phyloP scores from a whole-genome alignment of 495 filamentous ascomycete species.

The Hypoxylon perforatum region DNA sequence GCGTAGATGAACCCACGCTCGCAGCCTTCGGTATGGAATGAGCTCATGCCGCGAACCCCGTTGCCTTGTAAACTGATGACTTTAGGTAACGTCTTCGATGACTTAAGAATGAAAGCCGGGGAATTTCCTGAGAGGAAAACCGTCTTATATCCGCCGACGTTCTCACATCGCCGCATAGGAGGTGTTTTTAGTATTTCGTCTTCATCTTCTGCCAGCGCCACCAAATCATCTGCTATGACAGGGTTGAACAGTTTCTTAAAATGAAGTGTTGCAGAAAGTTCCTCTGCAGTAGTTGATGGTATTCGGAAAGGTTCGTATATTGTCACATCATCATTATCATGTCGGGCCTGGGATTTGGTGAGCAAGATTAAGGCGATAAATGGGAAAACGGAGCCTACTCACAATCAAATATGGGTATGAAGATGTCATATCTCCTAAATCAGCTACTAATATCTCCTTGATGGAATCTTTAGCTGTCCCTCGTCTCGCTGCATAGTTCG shows the following conservation, averaged over 20 bases:
- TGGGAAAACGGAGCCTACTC: slow-evolving; percentile 42
- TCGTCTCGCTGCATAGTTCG: slow-evolving; percentile 73
- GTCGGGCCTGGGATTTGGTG: slow-evolving; percentile 70
- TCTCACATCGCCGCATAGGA: slow-evolving; percentile 69
- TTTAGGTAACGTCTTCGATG: slow-evolving; percentile 76
- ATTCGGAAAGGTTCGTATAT: slow-evolving; percentile 83
- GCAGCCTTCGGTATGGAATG: slow-evolving; percentile 78
- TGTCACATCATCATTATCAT: slow-evolving; percentile 81
- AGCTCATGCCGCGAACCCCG: slow-evolving; percentile 72
- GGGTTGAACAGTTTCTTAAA: slow-evolving; percentile 81
- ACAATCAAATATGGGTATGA: slow-evolving; percentile 85
- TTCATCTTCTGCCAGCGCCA: slow-evolving; percentile 49
- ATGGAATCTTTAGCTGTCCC: slow-evolving; percentile 76
- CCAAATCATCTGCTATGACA: slow-evolving; percentile 64
- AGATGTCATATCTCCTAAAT: slow-evolving; percentile 78
- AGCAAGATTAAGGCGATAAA: slow-evolving; percentile 1
- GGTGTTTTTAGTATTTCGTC: slow-evolving; percentile 55
- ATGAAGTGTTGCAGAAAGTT: slow-evolving; percentile 64
- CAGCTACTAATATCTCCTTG: slow-evolving; percentile 80
- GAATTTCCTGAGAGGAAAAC: slow-evolving; percentile 84
- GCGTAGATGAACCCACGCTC: slow-evolving; percentile 84
- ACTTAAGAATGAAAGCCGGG: slow-evolving; percentile 82
- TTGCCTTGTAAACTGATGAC: slow-evolving; percentile 75
- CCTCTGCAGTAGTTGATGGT: slow-evolving; percentile 42
- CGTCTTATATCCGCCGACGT: slow-evolving; percentile 78